Conservation (phyloP, 164 flowering plant genomes). For the Buxus sempervirens region DNA sequence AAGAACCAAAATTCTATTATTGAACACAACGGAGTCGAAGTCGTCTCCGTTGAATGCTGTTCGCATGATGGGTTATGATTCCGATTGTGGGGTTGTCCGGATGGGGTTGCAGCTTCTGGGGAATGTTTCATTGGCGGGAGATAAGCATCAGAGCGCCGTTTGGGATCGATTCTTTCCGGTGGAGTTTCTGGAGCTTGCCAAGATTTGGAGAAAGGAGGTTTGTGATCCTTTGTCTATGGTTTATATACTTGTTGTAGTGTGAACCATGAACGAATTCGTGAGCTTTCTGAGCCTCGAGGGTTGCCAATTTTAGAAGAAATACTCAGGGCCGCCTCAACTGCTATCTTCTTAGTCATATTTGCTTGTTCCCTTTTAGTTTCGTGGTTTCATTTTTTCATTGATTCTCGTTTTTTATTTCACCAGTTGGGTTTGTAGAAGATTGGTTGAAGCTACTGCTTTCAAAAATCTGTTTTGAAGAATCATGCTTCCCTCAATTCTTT, state of each 20-base stretch:
- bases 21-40: conserved; percentile 34
- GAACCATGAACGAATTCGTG: conserved; percentile 23
- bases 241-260: conserved; percentile 51
- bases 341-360: conserved; percentile 17
- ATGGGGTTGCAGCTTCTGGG: conserved; percentile 64
- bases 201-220: conserved; percentile 32
- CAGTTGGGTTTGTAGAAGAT: conserved; percentile 69
- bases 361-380: neutral
- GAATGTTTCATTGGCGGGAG: conserved; percentile 70
- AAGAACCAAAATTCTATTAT: conserved; percentile 54
- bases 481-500: conserved; percentile 38
- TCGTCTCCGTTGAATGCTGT: conserved; percentile 22
- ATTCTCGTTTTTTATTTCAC: conserved; percentile 5
- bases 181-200: conserved; percentile 41
- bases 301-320: conserved; percentile 46
- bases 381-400: neutral
- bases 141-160: conserved; percentile 44
- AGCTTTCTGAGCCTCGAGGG: conserved; percentile 49
- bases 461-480: conserved; percentile 54
- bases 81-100: conserved; percentile 34
- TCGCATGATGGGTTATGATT: conserved; percentile 13
- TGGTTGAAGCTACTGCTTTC: conserved; percentile 69
- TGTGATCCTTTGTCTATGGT: conserved; percentile 76
- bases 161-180: conserved; percentile 59
- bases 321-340: conserved; percentile 46